phyloP scores from a whole-genome alignment of 495 filamentous ascomycete genomes.

The Durotheca rogersii region DNA sequence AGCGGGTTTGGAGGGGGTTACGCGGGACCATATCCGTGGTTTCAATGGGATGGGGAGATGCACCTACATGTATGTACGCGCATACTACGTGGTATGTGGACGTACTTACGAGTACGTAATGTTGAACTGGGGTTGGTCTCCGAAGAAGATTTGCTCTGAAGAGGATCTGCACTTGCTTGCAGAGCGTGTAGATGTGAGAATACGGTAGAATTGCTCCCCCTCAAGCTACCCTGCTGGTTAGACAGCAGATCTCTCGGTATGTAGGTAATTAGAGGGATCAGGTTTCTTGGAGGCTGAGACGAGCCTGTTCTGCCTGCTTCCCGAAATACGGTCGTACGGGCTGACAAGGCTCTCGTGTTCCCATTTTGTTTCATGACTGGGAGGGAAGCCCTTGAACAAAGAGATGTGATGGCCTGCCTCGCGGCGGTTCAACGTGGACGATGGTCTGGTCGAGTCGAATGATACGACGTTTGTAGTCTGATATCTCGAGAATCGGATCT shows the following conservation, averaged over 20 bases:
- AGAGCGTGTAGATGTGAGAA: slow-evolving; percentile 11
- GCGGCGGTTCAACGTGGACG: background rate
- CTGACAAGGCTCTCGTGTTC: slow-evolving; percentile 16
- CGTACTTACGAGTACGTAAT: too few species aligned
- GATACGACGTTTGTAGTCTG: slow-evolving; percentile 15
- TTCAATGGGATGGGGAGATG: too few species aligned
- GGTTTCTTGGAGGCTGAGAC: slow-evolving; percentile 1
- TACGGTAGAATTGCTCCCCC: background rate
- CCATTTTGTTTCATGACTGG: slow-evolving; percentile 22
- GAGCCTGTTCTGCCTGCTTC: background rate
- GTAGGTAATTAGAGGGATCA: slow-evolving; percentile 9
- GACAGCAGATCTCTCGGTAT: slow-evolving; percentile 5
- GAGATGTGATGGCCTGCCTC: background rate
- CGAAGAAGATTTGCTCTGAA: background rate
- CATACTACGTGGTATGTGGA: too few species aligned
- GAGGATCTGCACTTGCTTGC: slow-evolving; percentile 10
- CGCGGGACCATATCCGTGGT: too few species aligned
- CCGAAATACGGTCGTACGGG: slow-evolving; percentile 11
- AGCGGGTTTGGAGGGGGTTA: background rate
- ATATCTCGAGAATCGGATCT: slow-evolving; percentile 12
- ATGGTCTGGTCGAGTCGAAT: slow-evolving; percentile 1
- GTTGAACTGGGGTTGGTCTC: too few species aligned
- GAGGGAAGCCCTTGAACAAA: slow-evolving; percentile 9
- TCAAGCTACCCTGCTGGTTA: slow-evolving; percentile 7
- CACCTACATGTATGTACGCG: too few species aligned